These are phyloP conservation scores for Solanum bulbocastanum DNA, from an alignment of 257 asterid species.

Conservation along the genomic window DNA sequence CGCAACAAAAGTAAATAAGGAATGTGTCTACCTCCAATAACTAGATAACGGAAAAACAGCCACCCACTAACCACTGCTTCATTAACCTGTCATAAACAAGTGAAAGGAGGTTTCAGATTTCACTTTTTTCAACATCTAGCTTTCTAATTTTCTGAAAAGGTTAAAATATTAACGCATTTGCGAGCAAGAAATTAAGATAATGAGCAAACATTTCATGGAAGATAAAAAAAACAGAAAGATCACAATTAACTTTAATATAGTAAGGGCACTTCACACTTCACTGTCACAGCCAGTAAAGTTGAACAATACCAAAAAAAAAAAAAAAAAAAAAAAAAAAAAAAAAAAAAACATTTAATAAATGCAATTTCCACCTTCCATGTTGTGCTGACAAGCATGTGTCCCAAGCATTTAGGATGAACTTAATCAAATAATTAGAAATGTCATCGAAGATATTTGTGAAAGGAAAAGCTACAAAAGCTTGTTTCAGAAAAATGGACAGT, in stretches of 20 bases:
- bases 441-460: background rate
- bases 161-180: background rate
- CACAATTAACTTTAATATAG: background rate
- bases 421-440: background rate
- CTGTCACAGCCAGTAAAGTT: background rate
- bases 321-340: background rate
- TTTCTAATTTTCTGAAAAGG: background rate
- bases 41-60: conserved; percentile 94
- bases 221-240: background rate
- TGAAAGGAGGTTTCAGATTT: background rate
- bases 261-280: background rate
- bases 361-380: background rate
- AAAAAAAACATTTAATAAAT: background rate
- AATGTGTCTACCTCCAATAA: conserved; percentile 76
- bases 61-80: conserved; percentile 96
- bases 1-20: background rate
- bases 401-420: background rate
- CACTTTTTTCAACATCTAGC: background rate
- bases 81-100: conserved; percentile 52
- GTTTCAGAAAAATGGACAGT: background rate
- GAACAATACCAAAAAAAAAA: background rate
- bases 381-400: background rate
- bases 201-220: background rate
- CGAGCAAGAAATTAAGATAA: background rate
- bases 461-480: background rate